A percentile compares a stretch with the other conserved stretches of the same genome.
phyloP scores from a whole-genome alignment of 768 basidiomycete species.

The Russula vinacea region DNA sequence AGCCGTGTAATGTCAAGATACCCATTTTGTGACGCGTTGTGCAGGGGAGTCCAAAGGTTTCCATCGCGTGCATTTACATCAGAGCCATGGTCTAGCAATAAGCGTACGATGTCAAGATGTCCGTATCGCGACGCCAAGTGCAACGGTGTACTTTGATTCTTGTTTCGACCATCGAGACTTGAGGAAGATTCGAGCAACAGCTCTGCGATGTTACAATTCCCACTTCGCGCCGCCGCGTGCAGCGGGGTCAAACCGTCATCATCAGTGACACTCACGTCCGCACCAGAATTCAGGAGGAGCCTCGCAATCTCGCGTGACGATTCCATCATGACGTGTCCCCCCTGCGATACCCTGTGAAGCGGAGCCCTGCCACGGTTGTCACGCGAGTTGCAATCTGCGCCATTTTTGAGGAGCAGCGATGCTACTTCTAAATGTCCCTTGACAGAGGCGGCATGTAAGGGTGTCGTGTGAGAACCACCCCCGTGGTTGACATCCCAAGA shows the following conservation, averaged over 20 bases:
- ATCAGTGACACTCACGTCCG: background rate
- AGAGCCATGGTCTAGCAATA: background rate
- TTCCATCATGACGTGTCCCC: background rate
- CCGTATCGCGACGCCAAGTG: background rate
- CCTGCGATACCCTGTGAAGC: background rate
- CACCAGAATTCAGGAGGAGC: background rate
- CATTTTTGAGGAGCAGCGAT: background rate
- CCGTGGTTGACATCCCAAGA: background rate
- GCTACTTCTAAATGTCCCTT: background rate
- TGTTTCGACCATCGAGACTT: background rate
- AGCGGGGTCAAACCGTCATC: slow-evolving; percentile 4
- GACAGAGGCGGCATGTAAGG: background rate
- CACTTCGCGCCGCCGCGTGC: slow-evolving; percentile 5
- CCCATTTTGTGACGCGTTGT: no score
- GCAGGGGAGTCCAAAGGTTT: no score
- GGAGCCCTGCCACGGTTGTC: background rate
- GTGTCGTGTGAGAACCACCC: background rate
- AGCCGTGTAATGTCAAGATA: no score
- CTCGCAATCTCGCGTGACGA: background rate
- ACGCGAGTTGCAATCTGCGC: background rate
- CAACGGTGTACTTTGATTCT: background rate
- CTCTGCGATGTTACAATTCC: background rate
- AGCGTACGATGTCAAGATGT: background rate
- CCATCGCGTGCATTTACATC: no score
- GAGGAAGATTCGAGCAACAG: background rate